These are phyloP conservation scores for Chimonanthus salicifolius DNA, from an alignment of 164 flowering plant genomes.

Conservation along the genomic window DNA sequence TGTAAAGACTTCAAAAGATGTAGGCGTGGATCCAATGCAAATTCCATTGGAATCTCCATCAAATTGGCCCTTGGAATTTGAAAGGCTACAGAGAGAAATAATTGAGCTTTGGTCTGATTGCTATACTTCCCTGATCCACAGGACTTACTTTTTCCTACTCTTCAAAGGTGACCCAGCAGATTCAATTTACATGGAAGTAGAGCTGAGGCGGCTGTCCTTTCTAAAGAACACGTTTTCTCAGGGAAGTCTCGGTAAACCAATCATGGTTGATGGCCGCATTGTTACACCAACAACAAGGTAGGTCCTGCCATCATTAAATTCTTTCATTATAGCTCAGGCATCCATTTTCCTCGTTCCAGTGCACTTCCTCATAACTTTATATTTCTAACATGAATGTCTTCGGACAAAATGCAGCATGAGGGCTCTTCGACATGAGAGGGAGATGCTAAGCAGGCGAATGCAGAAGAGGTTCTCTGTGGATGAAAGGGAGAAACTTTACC, in stretches of 20 bases:
- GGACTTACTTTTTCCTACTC: constrained; percentile 78
- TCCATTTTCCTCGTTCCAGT: neutral
- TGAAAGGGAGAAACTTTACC: constrained; percentile 52
- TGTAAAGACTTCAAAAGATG: constrained; percentile 34
- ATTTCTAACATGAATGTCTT: no score
- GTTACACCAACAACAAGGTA: constrained; percentile 62
- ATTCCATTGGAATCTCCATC: constrained; percentile 24
- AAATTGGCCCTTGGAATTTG: constrained; percentile 46
- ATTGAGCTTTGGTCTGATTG: constrained; percentile 78
- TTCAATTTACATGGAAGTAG: constrained; percentile 81
- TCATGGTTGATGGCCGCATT: constrained; percentile 22
- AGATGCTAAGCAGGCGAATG: constrained; percentile 48
- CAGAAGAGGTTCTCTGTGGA: constrained; percentile 46
- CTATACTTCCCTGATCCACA: constrained; percentile 71
- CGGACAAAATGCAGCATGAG: constrained; percentile 33
- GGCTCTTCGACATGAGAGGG: constrained; percentile 65
- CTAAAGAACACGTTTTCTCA: constrained; percentile 41
- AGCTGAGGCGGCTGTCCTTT: constrained; percentile 69
- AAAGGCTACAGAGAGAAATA: constrained; percentile 53
- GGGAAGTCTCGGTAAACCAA: constrained; percentile 17
- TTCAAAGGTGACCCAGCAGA: constrained; percentile 84
- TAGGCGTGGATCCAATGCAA: constrained; percentile 51
- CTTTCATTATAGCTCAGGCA: neutral
- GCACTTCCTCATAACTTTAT: neutral
- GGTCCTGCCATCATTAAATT: neutral